Base-by-base conservation (phyloP, 345 rosid species). In the Brassica rapa region DNA sequence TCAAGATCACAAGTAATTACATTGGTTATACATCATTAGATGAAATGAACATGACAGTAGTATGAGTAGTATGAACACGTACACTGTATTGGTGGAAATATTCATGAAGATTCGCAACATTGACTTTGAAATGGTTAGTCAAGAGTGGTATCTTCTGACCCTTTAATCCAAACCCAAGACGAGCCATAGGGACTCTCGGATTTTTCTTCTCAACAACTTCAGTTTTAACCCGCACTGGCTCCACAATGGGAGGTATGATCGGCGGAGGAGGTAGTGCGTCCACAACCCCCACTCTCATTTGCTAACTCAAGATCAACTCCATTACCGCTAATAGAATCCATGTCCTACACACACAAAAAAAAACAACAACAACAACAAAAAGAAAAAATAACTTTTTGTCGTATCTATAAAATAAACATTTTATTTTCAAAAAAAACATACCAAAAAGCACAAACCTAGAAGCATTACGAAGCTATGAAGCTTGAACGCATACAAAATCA, bases 51-150 rank as follows among this genome's bases (percentile, higher is more conserved):
- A 8, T 19, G 32, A 30, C 23, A 59, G 4, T 15, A 33, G 21
- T 55, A 55, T 25, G 29, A 25, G 29, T 25, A 25, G 29, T 27
- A 56, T 5, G 8, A 29, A 8, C 30, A 70, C 92, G 23, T 90
- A 94, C 97, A 83, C 91, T 82, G 77, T 92, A 59, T 32, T 91
- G 98, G 75, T 69, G 88, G 86, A 94, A 94, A 30, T 86, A 78
- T 0, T 87, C 94, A 14, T 88, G 89, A 27, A 72, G 72, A 57
- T 82, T 87, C 9, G 84, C 75, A 1, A 92, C 87, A 46, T 88
- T 86, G 9, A 92, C 98, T 86, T 88, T 89, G 25, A 89, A 94
- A 77, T 94, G 97, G 70, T 94, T 94, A 6, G 97, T 94, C 8
- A 87, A 79, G 46, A 94, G 30, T 3, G 71, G 8, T 19, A 87